Evolutionary conservation across 805 yeast genomes (phyloP), one percentile per base, ranked within the genome.

Genomic region (Tetrapisispora namnaoensis): DNA sequence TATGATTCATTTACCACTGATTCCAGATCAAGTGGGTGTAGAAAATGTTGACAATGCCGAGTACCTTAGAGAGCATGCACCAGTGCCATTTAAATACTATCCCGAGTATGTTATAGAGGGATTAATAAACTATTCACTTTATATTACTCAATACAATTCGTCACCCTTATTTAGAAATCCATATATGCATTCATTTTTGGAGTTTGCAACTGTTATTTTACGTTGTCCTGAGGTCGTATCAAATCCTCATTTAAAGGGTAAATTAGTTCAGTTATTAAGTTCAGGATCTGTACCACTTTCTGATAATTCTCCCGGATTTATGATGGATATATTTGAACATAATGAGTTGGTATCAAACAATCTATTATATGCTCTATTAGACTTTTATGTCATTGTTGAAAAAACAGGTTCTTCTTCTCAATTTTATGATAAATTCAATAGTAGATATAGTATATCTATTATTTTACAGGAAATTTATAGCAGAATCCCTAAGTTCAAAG

Each of bases 401-500:
- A 89, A 86, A 60, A 93, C 99, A 0, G 99, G 99, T 10, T 84
- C 96, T 1, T 82, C 91, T 8, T 81, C 95, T 0, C 98, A 93
- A 67, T 93, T 91, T 62, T 91, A 91, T 65, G 99, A 93, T 66
- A 93, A 93, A 68, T 93, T 93, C 70, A 90, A 88, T 65, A 79
- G 87, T 41, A 77, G 99, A 64, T 91, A 81, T 66, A 83, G 87
- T 62, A 86, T 93, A 28, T 84, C 96, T 0, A 78, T 78, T 43
- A 83, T 93, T 34, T 69, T 93, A 58, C 91, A 88, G 63, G 81
- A 82, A 56, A 70, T 93, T 48, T 93, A 97, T 95, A 45, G 55
- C 28, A 76, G 80, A 50, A 78, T 79, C 55, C 82, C 81, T 21
- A 62, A 70, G 30, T 91, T 86, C 67, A 77, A 83, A 51, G 65